Conservation (phyloP, 306 rosid species). For the Astragalus membranaceus region DNA sequence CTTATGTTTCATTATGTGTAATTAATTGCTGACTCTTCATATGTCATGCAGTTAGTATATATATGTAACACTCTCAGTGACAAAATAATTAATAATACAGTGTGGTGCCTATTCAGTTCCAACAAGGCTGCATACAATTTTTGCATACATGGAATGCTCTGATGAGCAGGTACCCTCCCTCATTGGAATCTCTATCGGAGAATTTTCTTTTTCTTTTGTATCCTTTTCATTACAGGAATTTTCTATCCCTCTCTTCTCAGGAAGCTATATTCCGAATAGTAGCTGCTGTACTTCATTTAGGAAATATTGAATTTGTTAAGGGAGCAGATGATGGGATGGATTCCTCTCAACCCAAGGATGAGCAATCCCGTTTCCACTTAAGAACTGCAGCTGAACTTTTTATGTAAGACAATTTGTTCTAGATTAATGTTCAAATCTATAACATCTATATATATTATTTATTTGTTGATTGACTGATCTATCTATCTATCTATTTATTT, state of each 20-base stretch:
- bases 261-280: conserved; percentile 87
- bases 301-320: conserved; percentile 80
- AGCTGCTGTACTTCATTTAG: conserved; percentile 91
- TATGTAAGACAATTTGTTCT: conserved; percentile 39
- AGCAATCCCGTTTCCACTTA: conserved; percentile 66
- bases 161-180: conserved; percentile 63
- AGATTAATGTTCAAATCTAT: conserved; percentile 1
- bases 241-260: conserved; percentile 35
- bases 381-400: conserved; percentile 78
- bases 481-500: conserved; percentile 7
- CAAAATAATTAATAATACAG: too few relatives aligned
- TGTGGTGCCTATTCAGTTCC: too few relatives aligned
- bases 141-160: conserved; percentile 9
- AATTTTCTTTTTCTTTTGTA: neutral
- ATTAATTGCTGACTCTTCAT: too few relatives aligned
- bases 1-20: too few relatives aligned
- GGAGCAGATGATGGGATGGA: conserved; percentile 53
- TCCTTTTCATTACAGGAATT: conserved; percentile 8
- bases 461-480: neutral
- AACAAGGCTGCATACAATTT: neutral
- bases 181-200: conserved; percentile 4
- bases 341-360: conserved; percentile 88
- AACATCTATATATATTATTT: neutral
- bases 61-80: too few relatives aligned
- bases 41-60: too few relatives aligned